phyloP scores from a whole-genome alignment of 768 basidiomycete species.

The Dentipellis fragilis region DNA sequence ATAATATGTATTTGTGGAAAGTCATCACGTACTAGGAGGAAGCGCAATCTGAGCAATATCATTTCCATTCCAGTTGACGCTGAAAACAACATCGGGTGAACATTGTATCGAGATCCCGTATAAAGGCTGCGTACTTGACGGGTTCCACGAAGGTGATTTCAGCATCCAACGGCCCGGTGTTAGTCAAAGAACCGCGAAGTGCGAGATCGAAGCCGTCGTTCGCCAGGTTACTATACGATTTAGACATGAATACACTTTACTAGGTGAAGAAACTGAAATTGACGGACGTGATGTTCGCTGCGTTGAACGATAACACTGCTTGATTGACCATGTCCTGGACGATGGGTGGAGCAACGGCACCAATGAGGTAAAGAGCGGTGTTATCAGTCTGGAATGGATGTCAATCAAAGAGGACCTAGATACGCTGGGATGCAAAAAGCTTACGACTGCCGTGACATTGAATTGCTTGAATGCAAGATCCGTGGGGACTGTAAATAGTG shows the following conservation, averaged over 20 bases:
- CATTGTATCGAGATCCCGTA: neutral
- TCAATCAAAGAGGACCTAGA: slow-evolving; percentile 2
- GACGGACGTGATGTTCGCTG: slow-evolving; percentile 48
- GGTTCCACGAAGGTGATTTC: slow-evolving; percentile 57
- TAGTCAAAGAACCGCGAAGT: slow-evolving; percentile 49
- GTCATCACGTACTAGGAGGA: slow-evolving; percentile 35
- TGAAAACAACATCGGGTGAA: slow-evolving; percentile 16
- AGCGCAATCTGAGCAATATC: slow-evolving; percentile 55
- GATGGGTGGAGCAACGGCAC: slow-evolving; percentile 59
- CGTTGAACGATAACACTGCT: slow-evolving; percentile 41
- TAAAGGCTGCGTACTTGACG: slow-evolving; percentile 34
- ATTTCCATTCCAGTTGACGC: slow-evolving; percentile 53
- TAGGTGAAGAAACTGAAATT: no score
- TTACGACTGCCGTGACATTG: slow-evolving; percentile 44
- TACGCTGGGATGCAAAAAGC: slow-evolving; percentile 6
- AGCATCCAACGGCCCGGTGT: slow-evolving; percentile 61
- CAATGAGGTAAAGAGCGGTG: slow-evolving; percentile 55
- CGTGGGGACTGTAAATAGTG: slow-evolving; percentile 33
- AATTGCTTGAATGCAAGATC: slow-evolving; percentile 48
- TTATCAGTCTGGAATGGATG: slow-evolving; percentile 38
- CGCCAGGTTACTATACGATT: slow-evolving; percentile 21
- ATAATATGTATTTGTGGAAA: no score
- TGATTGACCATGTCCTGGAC: slow-evolving; percentile 56
- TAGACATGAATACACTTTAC: neutral
- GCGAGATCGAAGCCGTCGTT: slow-evolving; percentile 55